Percentiles rank a stretch among this genome's conserved stretches.
phyloP scores from a whole-genome alignment of 345 rosid species.

The Brassica napus region Da-Ae NC_063437.1:5805501-5806000 shows the following conservation, averaged over 20 bases:
- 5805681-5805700: background rate
- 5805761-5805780: background rate
- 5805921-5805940: too few species aligned
- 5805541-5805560: slow-evolving; percentile 40
- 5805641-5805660: background rate
- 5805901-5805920: too few species aligned
- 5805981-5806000: background rate
- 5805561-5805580: slow-evolving; percentile 36
- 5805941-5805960: background rate
- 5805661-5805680: background rate
- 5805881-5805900: too few species aligned
- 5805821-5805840: too few species aligned
- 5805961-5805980: background rate
- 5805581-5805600: slow-evolving; percentile 15
- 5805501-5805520: slow-evolving; percentile 37
- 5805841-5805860: too few species aligned
- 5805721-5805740: background rate
- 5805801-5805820: too few species aligned
- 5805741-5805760: background rate
- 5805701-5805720: background rate
- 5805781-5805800: too few species aligned
- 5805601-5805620: background rate
- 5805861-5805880: too few species aligned
- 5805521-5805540: slow-evolving; percentile 39
- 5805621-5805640: background rate